Evolutionary conservation across 2,329 filamentous ascomycete species (phyloP), one percentile per base, ranked within the genome.

Genomic region (Fusarium foetens): DNA sequence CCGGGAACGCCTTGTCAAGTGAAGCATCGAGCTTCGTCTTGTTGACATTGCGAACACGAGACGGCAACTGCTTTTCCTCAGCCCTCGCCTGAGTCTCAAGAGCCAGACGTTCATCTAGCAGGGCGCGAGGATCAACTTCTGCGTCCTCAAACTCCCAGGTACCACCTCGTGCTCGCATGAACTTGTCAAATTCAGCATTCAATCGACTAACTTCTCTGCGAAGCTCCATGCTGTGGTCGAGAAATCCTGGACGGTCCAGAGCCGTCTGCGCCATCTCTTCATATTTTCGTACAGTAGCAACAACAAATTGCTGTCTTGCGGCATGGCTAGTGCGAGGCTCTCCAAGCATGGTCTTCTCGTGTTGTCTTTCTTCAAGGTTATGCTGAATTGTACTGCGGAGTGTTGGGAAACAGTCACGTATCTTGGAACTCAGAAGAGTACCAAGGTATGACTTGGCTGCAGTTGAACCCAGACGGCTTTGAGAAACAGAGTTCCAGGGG

Each of bases 381-480:
- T 49, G 38, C 6, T 51, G 58, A 10, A 83, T 75, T 0, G 66
- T 74, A 0, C 45, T 58, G 29, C 77, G 72, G 19, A 83, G 72
- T 1, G 60, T 68, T 0, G 77, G 77, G 63, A 84, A 84, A 16
- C 79, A 80, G 0, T 63, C 67, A 6, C 76, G 73, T 45, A 84
- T 83, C 52, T 79, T 80, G 23, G 78, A 78, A 41, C 81, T 79
- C 13, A 83, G 71, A 13, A 82, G 62, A 4, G 49, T 70, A 3
- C 77, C 77, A 0, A 83, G 75, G 29, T 79, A 75, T 5, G 63
- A 68, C 35, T 79, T 79, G 11, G 82, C 71, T 31, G 76, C 77
- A 1, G 52, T 25, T 9, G 79, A 79, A 1, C 81, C 80, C 10
- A 79, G 73, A 17, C 79, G 76, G 0, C 68, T 33, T 2, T 63